phyloP scores from a whole-genome alignment of 2,329 filamentous ascomycete species.

The Fusarium chlamydosporum region DNA sequence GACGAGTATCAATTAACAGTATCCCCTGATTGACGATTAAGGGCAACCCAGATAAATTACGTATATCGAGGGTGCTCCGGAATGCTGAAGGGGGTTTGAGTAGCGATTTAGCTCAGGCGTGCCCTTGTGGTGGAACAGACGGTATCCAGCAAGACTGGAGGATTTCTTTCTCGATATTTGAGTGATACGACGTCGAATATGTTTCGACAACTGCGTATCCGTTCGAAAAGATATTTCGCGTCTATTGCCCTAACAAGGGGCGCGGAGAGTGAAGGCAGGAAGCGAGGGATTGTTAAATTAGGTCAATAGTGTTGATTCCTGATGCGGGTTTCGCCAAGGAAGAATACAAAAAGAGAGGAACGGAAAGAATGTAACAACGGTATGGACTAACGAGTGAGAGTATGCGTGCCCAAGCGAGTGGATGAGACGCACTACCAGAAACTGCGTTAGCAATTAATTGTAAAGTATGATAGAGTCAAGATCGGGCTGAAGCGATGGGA shows the following conservation, averaged over 20 bases:
- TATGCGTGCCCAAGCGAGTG: constrained; percentile 46
- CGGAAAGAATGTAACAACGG: constrained; percentile 37
- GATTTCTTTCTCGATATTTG: constrained; percentile 1
- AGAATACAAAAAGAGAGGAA: constrained; percentile 30
- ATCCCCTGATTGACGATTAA: constrained; percentile 3
- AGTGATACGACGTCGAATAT: constrained; percentile 10
- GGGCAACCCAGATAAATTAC: constrained; percentile 25
- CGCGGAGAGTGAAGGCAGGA: constrained; percentile 24
- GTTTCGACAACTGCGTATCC: constrained; percentile 15
- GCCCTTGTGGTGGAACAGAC: constrained; percentile 22
- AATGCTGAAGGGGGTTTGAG: constrained; percentile 35
- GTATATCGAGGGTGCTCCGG: constrained; percentile 28
- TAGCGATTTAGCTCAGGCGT: constrained; percentile 10
- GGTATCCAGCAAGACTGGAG: constrained; percentile 19
- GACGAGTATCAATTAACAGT: not conserved
- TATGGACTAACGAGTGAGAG: constrained; percentile 37
- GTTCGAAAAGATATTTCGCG: constrained; percentile 35
- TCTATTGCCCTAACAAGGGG: constrained; percentile 37
- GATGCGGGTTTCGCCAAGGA: constrained; percentile 11
- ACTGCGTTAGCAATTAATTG: constrained; percentile 40
- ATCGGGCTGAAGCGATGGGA: constrained; percentile 39
- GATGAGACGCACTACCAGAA: constrained; percentile 47
- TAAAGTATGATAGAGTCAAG: constrained; percentile 37
- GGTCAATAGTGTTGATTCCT: constrained; percentile 5
- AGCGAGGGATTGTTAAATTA: constrained; percentile 43